Conservation (phyloP, 768 basidiomycete genomes). For the Termitomyces sp. region DNA sequence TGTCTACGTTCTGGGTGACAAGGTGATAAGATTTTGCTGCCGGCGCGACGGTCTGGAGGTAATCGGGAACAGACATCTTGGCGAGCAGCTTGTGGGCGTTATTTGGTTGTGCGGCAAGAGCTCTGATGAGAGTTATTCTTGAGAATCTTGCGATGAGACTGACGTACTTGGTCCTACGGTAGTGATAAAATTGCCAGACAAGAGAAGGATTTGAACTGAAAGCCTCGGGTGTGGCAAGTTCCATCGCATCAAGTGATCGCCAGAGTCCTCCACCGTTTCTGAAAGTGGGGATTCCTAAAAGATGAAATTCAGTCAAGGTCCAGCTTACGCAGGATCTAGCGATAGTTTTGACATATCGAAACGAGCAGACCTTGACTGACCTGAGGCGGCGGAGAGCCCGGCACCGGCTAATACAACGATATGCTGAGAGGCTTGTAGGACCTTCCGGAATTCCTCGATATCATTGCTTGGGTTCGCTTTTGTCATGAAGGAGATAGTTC, state of each 20-base stretch:
- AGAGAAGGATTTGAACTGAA: conserved; percentile 45
- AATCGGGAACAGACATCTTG: conserved; percentile 34
- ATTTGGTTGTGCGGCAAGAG: conserved; percentile 46
- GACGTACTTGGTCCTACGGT: conserved; percentile 48
- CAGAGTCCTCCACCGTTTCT: conserved; percentile 49
- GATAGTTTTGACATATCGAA: neutral
- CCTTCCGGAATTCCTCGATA: conserved; percentile 8
- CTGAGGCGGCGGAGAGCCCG: conserved; percentile 22
- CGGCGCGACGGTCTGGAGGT: conserved; percentile 37
- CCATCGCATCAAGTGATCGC: conserved; percentile 46
- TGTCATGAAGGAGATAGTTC: neutral
- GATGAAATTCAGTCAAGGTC: neutral
- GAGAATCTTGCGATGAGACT: neutral
- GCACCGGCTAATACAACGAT: conserved; percentile 22
- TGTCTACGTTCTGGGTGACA: conserved; percentile 65
- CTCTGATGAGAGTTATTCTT: conserved; percentile 31
- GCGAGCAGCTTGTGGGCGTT: conserved; percentile 54
- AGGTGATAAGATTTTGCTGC: conserved; percentile 39
- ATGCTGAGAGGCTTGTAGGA: conserved; percentile 10
- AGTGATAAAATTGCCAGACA: conserved; percentile 68
- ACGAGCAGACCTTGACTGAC: conserved; percentile 16
- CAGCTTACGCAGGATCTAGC: neutral
- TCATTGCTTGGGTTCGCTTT: neutral
- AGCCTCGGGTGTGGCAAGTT: conserved; percentile 50
- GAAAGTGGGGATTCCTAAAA: conserved; percentile 44